A percentile compares a stretch with the other conserved stretches of the same genome.
Evolutionary conservation across 1,284 basidiomycete species (phyloP).

Genomic region (Caloboletus inedulis): DNA sequence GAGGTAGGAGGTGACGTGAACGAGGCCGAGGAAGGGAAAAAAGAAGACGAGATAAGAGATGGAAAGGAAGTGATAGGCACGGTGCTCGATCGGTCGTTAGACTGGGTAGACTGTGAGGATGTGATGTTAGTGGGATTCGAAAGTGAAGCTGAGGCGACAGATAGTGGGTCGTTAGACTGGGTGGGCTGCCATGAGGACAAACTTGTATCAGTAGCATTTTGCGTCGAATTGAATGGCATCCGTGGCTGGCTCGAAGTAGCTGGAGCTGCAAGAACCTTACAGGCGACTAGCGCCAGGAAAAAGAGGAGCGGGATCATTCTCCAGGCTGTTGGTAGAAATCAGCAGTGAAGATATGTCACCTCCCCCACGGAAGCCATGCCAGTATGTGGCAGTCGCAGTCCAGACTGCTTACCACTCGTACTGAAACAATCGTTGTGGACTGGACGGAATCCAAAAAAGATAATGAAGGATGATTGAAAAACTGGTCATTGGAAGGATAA

Average conservation of each 20-base stretch:
- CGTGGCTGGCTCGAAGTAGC: constrained; percentile 2
- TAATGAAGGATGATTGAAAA: not conserved
- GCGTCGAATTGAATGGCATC: not conserved
- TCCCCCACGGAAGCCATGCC: not conserved
- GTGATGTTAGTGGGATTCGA: not conserved
- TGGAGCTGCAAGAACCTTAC: constrained; percentile 10
- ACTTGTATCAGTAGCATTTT: not conserved
- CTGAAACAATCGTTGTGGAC: constrained; percentile 8
- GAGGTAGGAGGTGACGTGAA: not conserved
- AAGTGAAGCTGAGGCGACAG: not conserved
- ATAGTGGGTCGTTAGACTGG: not conserved
- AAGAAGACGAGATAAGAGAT: not conserved
- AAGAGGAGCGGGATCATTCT: constrained; percentile 15
- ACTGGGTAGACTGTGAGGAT: not conserved
- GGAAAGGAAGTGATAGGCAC: not conserved
- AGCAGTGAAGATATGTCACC: not conserved
- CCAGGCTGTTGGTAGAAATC: not conserved
- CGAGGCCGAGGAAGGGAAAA: not conserved
- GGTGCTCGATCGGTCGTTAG: not conserved
- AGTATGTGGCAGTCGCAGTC: constrained; percentile 1
- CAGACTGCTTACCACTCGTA: constrained; percentile 2
- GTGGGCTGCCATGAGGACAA: not conserved
- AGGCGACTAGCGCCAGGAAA: constrained; percentile 23
- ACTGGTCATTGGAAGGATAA: not conserved
- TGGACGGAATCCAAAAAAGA: not conserved